Conservation (phyloP, 345 rosid species). For the Acer campestre region DNA sequence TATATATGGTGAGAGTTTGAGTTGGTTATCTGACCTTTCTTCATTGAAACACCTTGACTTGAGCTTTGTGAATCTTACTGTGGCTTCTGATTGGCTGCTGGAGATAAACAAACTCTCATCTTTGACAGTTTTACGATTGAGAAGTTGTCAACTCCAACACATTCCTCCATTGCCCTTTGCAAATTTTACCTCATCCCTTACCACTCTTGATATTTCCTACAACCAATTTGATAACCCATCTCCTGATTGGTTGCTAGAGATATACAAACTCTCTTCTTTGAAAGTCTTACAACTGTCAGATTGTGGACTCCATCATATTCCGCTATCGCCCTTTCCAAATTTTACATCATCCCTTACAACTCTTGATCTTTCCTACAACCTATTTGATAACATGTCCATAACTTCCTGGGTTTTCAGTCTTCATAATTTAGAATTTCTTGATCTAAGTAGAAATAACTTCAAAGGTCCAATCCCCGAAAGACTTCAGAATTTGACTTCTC, state of each 20-base stretch:
- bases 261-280: too few relatives aligned
- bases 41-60: background rate
- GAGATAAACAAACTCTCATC: background rate
- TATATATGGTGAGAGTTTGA: too few relatives aligned
- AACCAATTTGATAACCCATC: too few relatives aligned
- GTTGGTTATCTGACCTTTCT: background rate
- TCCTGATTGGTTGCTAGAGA: too few relatives aligned
- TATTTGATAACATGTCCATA: background rate
- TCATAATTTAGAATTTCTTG: too few relatives aligned
- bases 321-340: background rate
- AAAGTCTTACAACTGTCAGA: too few relatives aligned
- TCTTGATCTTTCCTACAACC: background rate
- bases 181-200: background rate
- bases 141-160: background rate
- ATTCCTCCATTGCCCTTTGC: background rate
- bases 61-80: background rate
- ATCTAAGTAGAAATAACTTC: too few relatives aligned
- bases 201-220: background rate
- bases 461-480: too few relatives aligned
- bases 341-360: background rate
- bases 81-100: background rate
- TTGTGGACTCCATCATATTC: background rate
- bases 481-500: too few relatives aligned
- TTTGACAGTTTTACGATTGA: background rate
- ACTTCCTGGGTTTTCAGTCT: too few relatives aligned